phyloP scores from a whole-genome alignment of 2,329 filamentous ascomycete genomes.

The Aspergillus floridensis region DNA sequence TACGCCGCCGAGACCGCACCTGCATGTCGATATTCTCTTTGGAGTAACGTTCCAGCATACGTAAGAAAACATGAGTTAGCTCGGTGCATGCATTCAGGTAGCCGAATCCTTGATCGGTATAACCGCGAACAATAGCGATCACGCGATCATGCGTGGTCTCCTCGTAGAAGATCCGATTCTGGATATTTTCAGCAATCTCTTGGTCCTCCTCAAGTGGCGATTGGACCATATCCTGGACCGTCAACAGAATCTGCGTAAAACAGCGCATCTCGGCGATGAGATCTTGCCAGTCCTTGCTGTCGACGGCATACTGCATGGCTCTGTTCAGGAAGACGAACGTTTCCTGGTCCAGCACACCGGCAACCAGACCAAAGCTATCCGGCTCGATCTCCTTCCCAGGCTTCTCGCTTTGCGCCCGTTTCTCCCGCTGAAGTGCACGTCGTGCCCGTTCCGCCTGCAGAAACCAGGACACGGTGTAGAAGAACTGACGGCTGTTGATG shows the following conservation, averaged over 20 bases:
- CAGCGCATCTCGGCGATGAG: conserved; percentile 86
- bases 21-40: conserved; percentile 95
- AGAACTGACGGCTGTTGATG: conserved; percentile 79
- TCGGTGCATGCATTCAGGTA: conserved; percentile 93
- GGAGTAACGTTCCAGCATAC: conserved; percentile 87
- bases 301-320: conserved; percentile 73
- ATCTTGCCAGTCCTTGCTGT: conserved; percentile 83
- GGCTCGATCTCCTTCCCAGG: conserved; percentile 57
- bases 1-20: conserved; percentile 74
- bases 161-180: conserved; percentile 97
- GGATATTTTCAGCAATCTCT: conserved; percentile 95
- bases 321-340: conserved; percentile 88
- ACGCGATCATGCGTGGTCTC: conserved; percentile 89
- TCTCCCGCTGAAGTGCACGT: conserved; percentile 58
- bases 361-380: conserved; percentile 81
- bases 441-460: conserved; percentile 78
- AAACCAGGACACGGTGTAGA: conserved; percentile 92
- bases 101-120: conserved; percentile 89
- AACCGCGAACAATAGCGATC: conserved; percentile 74
- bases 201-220: conserved; percentile 87
- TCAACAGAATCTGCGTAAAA: conserved; percentile 90
- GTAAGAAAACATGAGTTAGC: conserved; percentile 83
- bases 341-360: conserved; percentile 87
- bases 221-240: conserved; percentile 86
- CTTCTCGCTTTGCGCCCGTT: conserved; percentile 49